A percentile compares a stretch with the other conserved stretches of the same genome.
phyloP scores from a whole-genome alignment of 2,329 filamentous ascomycete genomes.

The Ophiocordyceps camponoti-leonardi region DNA sequence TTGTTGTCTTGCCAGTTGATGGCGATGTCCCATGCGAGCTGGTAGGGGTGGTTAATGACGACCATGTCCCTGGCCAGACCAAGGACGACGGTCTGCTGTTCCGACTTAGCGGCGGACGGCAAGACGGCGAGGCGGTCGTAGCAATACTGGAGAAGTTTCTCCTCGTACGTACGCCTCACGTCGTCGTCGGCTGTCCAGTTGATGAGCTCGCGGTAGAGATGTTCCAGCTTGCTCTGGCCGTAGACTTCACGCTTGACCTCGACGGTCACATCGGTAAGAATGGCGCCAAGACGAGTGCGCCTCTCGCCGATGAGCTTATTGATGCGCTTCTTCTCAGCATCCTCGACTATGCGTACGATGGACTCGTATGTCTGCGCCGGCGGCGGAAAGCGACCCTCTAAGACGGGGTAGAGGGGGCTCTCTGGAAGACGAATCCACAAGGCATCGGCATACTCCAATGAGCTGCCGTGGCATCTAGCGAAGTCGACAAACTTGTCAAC shows the following conservation, averaged over 20 bases:
- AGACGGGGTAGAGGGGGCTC: slow-evolving; percentile 60
- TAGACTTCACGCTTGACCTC: slow-evolving; percentile 83
- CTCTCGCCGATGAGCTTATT: slow-evolving; percentile 82
- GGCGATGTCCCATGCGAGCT: slow-evolving; percentile 77
- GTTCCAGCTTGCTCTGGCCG: slow-evolving; percentile 56
- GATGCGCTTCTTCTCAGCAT: slow-evolving; percentile 75
- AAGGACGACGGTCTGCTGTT: slow-evolving; percentile 55
- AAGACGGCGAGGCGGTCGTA: slow-evolving; percentile 62
- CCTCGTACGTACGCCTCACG: slow-evolving; percentile 66
- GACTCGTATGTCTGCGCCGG: slow-evolving; percentile 67
- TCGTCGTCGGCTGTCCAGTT: slow-evolving; percentile 86
- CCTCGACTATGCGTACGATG: slow-evolving; percentile 68
- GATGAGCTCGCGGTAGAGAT: slow-evolving; percentile 67
- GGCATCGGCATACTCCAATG: slow-evolving; percentile 57
- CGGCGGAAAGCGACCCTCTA: slow-evolving; percentile 70
- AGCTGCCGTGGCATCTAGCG: slow-evolving; percentile 54
- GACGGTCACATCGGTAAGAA: slow-evolving; percentile 62
- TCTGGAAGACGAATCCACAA: slow-evolving; percentile 62
- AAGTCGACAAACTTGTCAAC: slow-evolving; percentile 68
- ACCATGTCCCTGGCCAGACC: slow-evolving; percentile 84
- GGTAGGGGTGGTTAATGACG: slow-evolving; percentile 81
- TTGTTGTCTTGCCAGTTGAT: slow-evolving; percentile 78
- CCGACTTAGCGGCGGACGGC: slow-evolving; percentile 44
- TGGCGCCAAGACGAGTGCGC: slow-evolving; percentile 71
- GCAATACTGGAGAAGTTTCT: slow-evolving; percentile 69